phyloP scores from a whole-genome alignment of 2,329 filamentous ascomycete species.

The Rhinocladiella similis region DNA sequence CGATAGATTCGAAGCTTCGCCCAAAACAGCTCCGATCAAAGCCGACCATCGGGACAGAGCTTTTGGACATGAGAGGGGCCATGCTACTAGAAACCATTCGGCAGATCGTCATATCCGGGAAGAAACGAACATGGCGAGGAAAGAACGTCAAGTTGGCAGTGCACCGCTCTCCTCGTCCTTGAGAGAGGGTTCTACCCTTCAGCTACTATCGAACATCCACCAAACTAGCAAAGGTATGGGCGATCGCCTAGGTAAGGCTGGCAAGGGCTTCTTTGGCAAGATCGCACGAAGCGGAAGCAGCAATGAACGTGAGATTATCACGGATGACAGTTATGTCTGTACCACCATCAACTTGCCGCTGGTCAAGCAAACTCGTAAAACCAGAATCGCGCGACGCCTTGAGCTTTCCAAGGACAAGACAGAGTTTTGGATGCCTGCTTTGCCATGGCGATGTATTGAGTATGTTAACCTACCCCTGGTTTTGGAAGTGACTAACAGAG shows the following conservation, averaged over 20 bases:
- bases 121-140: constrained; percentile 26
- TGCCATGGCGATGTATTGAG: constrained; percentile 94
- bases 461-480: constrained; percentile 40
- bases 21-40: constrained; percentile 60
- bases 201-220: constrained; percentile 72
- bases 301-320: constrained; percentile 65
- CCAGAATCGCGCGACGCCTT: constrained; percentile 84
- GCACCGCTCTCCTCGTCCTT: constrained; percentile 47
- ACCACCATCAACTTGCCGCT: constrained; percentile 84
- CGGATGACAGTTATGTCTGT: constrained; percentile 80
- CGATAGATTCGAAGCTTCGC: constrained; percentile 29
- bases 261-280: constrained; percentile 82
- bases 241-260: constrained; percentile 68
- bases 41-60: constrained; percentile 61
- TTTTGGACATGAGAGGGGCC: constrained; percentile 66
- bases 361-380: constrained; percentile 84
- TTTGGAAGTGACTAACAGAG: constrained; percentile 13
- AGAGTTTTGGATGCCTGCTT: constrained; percentile 97
- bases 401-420: constrained; percentile 92
- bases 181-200: constrained; percentile 60
- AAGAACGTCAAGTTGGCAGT: constrained; percentile 17
- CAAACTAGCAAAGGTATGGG: constrained; percentile 72
- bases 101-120: constrained; percentile 59
- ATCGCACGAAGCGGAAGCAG: constrained; percentile 69
- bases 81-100: constrained; percentile 68